A percentile compares a stretch with the other conserved stretches of the same genome.
Conservation (phyloP, 2,329 filamentous ascomycete genomes). For the Colletotrichum theobromicola region DNA sequence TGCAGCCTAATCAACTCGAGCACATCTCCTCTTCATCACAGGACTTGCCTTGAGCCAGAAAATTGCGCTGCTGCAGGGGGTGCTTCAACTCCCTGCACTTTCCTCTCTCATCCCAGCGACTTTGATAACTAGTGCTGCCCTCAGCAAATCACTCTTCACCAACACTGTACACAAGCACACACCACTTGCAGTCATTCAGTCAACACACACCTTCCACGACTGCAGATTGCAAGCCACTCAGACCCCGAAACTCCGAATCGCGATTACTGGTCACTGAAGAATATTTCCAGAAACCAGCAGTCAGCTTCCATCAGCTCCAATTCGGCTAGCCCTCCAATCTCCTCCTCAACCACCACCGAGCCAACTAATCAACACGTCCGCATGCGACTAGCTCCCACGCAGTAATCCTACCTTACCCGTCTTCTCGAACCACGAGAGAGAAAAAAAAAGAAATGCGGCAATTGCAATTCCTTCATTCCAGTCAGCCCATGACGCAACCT, state of each 20-base stretch:
- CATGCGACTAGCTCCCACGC: not conserved
- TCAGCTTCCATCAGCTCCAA: not conserved
- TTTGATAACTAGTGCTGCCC: not conserved
- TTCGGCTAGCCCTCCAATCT: not conserved
- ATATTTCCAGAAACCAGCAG: conserved; percentile 6
- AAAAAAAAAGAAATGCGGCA: not conserved
- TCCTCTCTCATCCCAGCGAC: not conserved
- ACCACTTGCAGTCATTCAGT: not conserved
- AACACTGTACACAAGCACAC: not conserved
- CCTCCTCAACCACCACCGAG: not conserved
- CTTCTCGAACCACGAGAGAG: not conserved
- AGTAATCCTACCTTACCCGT: not conserved
- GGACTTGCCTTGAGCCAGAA: not conserved
- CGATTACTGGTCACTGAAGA: not conserved
- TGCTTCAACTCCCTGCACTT: conserved; percentile 1
- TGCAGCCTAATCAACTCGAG: conserved; percentile 9
- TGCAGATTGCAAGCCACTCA: not conserved
- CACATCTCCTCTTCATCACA: not conserved
- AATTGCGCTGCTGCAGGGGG: conserved; percentile 10
- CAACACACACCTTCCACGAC: not conserved
- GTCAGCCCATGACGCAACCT: not conserved
- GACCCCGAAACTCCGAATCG: not conserved
- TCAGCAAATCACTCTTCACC: not conserved
- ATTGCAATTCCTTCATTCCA: not conserved
- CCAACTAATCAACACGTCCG: not conserved